Conservation (phyloP, 2,329 filamentous ascomycete species). For the Verticillium klebahnii region DNA sequence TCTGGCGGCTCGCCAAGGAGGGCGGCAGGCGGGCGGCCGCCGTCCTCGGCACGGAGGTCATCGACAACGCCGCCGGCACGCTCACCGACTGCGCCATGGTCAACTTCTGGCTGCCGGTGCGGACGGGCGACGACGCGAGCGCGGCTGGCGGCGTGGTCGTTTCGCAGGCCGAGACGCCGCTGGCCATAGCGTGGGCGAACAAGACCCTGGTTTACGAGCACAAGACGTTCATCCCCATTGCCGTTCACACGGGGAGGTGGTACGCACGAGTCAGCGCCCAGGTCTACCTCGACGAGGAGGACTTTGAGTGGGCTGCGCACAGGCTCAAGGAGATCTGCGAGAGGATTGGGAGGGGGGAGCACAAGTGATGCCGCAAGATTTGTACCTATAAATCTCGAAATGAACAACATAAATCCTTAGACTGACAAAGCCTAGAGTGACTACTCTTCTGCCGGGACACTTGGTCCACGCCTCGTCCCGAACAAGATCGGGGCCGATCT, state of each 20-base stretch:
- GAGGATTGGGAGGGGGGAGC: constrained; percentile 27
- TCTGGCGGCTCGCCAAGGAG: constrained; percentile 54
- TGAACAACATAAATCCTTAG: no score
- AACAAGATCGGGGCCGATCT: not conserved
- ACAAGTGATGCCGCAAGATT: not conserved
- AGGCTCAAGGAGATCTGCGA: constrained; percentile 47
- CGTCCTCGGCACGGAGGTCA: constrained; percentile 62
- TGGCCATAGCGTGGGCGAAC: constrained; percentile 55
- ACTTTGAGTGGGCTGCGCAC: constrained; percentile 68
- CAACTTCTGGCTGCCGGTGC: constrained; percentile 70
- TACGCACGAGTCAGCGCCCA: constrained; percentile 77
- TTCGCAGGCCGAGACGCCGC: constrained; percentile 20
- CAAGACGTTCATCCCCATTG: constrained; percentile 67
- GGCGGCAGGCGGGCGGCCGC: constrained; percentile 58
- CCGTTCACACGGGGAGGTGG: constrained; percentile 54
- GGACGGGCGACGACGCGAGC: constrained; percentile 7
- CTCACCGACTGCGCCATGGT: constrained; percentile 64
- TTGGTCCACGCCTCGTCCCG: not conserved
- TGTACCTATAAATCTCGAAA: no score
- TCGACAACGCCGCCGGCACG: constrained; percentile 61
- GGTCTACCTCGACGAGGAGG: constrained; percentile 71
- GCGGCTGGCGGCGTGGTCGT: not conserved
- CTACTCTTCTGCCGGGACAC: no score
- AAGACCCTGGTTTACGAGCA: constrained; percentile 50
- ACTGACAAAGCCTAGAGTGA: no score